Evolutionary conservation across 371 early-diverging fungal species (phyloP).

Genomic region (Chytridium lagenaria): DNA sequence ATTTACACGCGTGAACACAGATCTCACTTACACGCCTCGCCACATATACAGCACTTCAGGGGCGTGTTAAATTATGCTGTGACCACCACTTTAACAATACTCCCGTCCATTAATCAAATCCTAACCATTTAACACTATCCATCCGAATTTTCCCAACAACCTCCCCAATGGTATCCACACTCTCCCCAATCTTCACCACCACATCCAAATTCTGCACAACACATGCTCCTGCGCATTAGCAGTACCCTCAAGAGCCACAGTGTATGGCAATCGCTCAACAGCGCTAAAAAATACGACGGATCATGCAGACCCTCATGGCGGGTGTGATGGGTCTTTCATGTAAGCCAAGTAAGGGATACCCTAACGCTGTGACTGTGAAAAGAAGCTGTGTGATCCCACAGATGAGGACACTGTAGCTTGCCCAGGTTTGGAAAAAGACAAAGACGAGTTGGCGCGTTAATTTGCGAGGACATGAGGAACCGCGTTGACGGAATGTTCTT

Average conservation of each 20-base stretch:
- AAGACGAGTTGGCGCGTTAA: not conserved
- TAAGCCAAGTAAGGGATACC: slow-evolving; percentile 9
- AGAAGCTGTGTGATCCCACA: slow-evolving; percentile 16
- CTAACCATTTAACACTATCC: not conserved
- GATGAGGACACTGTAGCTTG: not conserved
- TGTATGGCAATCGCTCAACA: slow-evolving; percentile 16
- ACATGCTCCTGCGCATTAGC: slow-evolving; percentile 29
- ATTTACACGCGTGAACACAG: too few relatives aligned
- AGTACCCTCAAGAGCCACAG: slow-evolving; percentile 4
- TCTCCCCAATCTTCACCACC: slow-evolving; percentile 37
- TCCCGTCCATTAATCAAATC: slow-evolving; percentile 4
- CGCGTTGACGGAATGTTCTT: slow-evolving; percentile 26
- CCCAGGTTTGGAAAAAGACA: slow-evolving; percentile 4
- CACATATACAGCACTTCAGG: too few relatives aligned
- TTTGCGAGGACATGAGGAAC: slow-evolving; percentile 5
- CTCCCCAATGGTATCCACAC: slow-evolving; percentile 21
- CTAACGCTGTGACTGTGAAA: slow-evolving; percentile 7
- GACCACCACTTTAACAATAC: slow-evolving; percentile 2
- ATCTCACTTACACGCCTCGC: too few relatives aligned
- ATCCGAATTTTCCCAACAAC: slow-evolving; percentile 5
- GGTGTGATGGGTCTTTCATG: slow-evolving; percentile 10
- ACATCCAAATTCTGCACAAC: slow-evolving; percentile 39
- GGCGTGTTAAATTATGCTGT: too few relatives aligned
- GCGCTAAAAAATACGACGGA: slow-evolving; percentile 26
- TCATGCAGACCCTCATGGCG: slow-evolving; percentile 22